Evolutionary conservation across 2,329 filamentous ascomycete species (phyloP), one percentile per base, ranked within the genome.

Genomic region (Paracoccidioides brasiliensis): DNA sequence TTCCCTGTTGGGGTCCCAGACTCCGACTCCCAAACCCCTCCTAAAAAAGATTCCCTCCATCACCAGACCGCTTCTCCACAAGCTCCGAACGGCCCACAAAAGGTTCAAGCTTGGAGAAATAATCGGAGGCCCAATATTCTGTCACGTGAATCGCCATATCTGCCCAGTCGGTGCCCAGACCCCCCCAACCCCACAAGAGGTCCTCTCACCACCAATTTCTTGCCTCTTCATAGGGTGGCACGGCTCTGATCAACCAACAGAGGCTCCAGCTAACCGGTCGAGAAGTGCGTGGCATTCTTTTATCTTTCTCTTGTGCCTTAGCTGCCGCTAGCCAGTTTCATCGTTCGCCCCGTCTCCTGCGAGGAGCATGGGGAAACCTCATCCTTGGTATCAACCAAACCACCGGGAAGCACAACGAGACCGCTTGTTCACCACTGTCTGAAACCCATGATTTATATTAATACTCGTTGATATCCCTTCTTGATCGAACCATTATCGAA

Each of bases 321-420:
- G 7, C 37, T 38, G 37, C 7, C 37, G 7, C 46, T 49, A 28
- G 46, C 14, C 12, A n/a, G 44, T 15, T 35, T 32, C 30, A 33
- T 46, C 12, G 12, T 32, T 28, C 12, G 14, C 32, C 33, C 37
- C 37, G 45, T 49, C 46, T 15, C 46, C 32, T 49, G 33, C 33
- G 33, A 49, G 46, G 32, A 49, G 46, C 46, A 49, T 49, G 46
- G 46, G 46, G 46, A 35, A 38, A 49, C 46, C 46, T 28, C 46
- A 38, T 22, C 46, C 46, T 49, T 49, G 46, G 46, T 35, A 14
- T 49, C 46, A 38, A 49, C 46, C 46, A 38, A n/a, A 37, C 46
- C 33, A 32, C 9, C 46, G 46, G 46, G 46, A 49, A 49, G n/a
- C n/a, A 49, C 32, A 37, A 49, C 14, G 30, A 22, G n/a, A 49